phyloP scores from a whole-genome alignment of 2,329 filamentous ascomycete genomes.

The Verruconis gallopava region DNA sequence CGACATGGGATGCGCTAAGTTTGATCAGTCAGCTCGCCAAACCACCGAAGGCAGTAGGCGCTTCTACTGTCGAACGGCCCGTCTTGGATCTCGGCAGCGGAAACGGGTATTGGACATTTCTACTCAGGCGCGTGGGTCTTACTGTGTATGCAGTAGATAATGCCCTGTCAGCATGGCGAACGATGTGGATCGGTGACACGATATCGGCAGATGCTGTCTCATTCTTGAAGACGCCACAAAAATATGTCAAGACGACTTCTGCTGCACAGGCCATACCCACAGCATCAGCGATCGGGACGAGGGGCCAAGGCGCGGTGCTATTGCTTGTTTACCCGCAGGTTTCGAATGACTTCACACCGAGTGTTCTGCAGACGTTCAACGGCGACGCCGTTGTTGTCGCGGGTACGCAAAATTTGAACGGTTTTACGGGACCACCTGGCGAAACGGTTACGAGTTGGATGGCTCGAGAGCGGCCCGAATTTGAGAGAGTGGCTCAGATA shows the following conservation, averaged over 20 bases:
- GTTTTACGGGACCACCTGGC: conserved; percentile 56
- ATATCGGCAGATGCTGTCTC: conserved; percentile 45
- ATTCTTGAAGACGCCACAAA: conserved; percentile 37
- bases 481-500: conserved; percentile 49
- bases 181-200: conserved; percentile 56
- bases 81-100: conserved; percentile 58
- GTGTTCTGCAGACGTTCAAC: conserved; percentile 46
- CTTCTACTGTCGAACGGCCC: conserved; percentile 24
- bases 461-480: conserved; percentile 38
- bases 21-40: conserved; percentile 41
- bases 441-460: conserved; percentile 56
- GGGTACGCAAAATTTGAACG: conserved; percentile 61
- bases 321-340: conserved; percentile 64
- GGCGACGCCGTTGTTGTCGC: conserved; percentile 57
- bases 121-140: conserved; percentile 49
- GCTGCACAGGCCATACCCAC: too few relatives aligned
- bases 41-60: conserved; percentile 18
- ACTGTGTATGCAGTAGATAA: conserved; percentile 51
- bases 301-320: conserved; percentile 38
- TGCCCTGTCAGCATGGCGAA: conserved; percentile 53
- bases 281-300: conserved; percentile 28
- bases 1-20: conserved; percentile 51
- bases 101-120: conserved; percentile 64
- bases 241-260: too few relatives aligned
- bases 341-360: conserved; percentile 51